Base-by-base conservation (phyloP, 208 protist species). In the Trypanosoma caninum region DNA sequence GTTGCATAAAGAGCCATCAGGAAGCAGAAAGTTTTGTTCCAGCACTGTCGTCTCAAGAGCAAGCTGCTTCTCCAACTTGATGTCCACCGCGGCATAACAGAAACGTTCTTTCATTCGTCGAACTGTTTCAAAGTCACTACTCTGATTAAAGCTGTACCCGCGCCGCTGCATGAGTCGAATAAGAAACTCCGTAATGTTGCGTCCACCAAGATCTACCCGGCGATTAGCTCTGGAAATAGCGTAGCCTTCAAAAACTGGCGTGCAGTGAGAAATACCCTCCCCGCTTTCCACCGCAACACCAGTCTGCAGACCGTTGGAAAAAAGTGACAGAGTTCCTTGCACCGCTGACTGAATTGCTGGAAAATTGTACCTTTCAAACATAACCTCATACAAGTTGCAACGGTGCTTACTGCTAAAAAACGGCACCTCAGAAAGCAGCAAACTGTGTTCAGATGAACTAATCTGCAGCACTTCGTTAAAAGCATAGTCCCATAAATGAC, bases 231-330 rank as follows among this genome's bases (percentile, higher is more conserved):
- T 61, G 6, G 74, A 45, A 25, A 90, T 57, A 4, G 86, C 87
- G 52, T 87, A 97, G 38, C 97, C 97, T 41, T 99, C 96, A 73
- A 94, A 99, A 3, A 99, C 93, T 25, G 98, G 98, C 8, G 99
- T 95, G 74, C 98, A 97, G 75, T 99, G 98, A 7, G 97, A 98
- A 3, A 99, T 93, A 69, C 98, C 97, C 69, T 99, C 98, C 22
- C 98, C 98, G 54, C 85, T 93, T 75, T 99, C 98, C 30, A 99
- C 85, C 30, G 99, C 98, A 11, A 99, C 92, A 47, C 98, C 98
- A 11, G 97, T 98, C 16, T 93, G 60, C 1, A 97, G 74, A 56
- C 98, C 97, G 71, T 97, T 91, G 8, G 97, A 95, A 72, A 99
- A 99, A 1, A 99, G 82, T 5, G 91, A 88, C 1, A 99, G 64